phyloP scores from a whole-genome alignment of 1,139 yeast species.

The Saccharomyces hybrid region DNA sequence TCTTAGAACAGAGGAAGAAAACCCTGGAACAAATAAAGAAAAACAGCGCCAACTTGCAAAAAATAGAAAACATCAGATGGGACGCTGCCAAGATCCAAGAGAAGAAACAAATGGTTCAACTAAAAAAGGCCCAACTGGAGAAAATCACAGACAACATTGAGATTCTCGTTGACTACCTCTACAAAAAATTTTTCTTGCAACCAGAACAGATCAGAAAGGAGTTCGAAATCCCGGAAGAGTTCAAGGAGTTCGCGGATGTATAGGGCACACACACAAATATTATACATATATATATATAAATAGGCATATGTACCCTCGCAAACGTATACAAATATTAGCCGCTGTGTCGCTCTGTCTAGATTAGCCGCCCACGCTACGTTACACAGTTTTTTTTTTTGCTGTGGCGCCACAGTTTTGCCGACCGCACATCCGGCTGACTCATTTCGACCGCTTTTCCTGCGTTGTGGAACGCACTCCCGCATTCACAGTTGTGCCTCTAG shows the following conservation, averaged over 20 bases:
- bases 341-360: too few species aligned
- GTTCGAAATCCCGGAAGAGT: constrained; percentile 19
- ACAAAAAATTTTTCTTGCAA: constrained; percentile 15
- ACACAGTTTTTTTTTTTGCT: too few species aligned
- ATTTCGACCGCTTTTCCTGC: too few species aligned
- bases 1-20: constrained; percentile 6
- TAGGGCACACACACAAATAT: too few species aligned
- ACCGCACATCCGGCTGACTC: too few species aligned
- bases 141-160: constrained; percentile 25
- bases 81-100: constrained; percentile 10
- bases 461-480: too few species aligned
- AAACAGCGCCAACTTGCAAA: constrained; percentile 6
- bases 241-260: constrained; percentile 9
- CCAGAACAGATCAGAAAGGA: constrained; percentile 18
- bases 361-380: too few species aligned
- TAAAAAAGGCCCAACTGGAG: constrained; percentile 10
- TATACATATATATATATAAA: too few species aligned
- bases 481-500: too few species aligned
- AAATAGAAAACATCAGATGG: constrained; percentile 14
- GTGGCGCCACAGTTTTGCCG: too few species aligned
- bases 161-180: constrained; percentile 17
- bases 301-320: too few species aligned
- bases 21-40: constrained; percentile 6
- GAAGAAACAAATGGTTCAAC: constrained; percentile 6
- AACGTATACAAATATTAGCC: too few species aligned